These are phyloP conservation scores for Thielaviopsis ethacetica DNA, from an alignment of 2,329 filamentous ascomycete genomes.

Conservation along the genomic window DNA sequence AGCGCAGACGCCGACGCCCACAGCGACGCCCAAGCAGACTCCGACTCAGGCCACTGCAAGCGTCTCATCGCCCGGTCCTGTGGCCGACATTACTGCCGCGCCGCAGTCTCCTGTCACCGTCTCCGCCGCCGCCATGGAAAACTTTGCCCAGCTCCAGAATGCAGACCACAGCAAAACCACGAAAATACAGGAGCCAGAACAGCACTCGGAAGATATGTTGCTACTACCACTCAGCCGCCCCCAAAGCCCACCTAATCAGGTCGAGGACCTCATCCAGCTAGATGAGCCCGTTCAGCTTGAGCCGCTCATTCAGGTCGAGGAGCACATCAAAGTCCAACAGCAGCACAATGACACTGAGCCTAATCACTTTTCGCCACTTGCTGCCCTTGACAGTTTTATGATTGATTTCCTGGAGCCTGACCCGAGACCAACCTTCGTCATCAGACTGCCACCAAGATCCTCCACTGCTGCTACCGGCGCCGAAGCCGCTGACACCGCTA, in stretches of 20 bases:
- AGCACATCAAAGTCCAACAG: background rate
- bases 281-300: background rate
- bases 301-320: background rate
- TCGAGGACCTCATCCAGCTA: background rate
- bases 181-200: background rate
- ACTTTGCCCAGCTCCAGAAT: background rate
- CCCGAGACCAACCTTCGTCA: slow-evolving; percentile 25
- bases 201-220: background rate
- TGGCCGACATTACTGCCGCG: background rate
- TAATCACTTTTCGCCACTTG: background rate
- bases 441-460: slow-evolving; percentile 1
- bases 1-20: background rate
- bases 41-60: background rate
- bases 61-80: background rate
- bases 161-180: background rate
- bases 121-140: background rate
- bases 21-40: background rate
- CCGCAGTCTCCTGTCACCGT: background rate
- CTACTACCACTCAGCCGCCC: background rate
- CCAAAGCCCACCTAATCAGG: background rate
- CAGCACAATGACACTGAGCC: background rate
- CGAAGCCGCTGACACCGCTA: background rate
- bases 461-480: background rate
- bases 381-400: slow-evolving; percentile 12
- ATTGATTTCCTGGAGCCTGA: slow-evolving; percentile 26